These are phyloP conservation scores for Capsella bursapastoris DNA, from an alignment of 345 rosid species.

Conservation along the genomic window DNA sequence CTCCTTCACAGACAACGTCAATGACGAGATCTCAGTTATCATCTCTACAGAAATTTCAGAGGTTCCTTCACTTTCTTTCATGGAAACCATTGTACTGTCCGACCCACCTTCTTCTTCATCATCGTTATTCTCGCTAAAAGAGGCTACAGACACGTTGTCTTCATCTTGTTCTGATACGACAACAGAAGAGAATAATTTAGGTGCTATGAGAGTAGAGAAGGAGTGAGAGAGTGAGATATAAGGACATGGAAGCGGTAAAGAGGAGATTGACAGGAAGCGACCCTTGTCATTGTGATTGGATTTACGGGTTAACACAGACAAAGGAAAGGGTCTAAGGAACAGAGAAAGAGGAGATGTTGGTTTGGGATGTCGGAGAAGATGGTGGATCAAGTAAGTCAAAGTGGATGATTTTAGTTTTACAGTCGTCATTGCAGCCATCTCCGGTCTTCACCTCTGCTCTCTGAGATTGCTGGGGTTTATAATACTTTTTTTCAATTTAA, in stretches of 20 bases:
- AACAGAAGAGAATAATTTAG: conserved; percentile 20
- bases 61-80: neutral
- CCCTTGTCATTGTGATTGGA: neutral
- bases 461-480: conserved; percentile 1
- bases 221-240: conserved; percentile 15
- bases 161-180: neutral
- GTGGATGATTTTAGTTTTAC: neutral
- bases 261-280: conserved; percentile 10
- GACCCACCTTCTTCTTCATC: neutral
- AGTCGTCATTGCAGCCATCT: conserved; percentile 12
- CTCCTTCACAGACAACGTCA: conserved; percentile 1
- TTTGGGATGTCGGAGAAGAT: conserved; percentile 24
- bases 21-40: neutral
- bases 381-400: conserved; percentile 17
- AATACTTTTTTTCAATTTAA: neutral
- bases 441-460: neutral
- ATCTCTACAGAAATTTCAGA: neutral
- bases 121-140: conserved; percentile 1
- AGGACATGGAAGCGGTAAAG: conserved; percentile 13
- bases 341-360: conserved; percentile 18
- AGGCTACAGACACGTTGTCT: neutral
- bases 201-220: conserved; percentile 16
- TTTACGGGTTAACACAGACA: neutral
- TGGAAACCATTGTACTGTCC: neutral
- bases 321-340: conserved; percentile 1